Conservation (phyloP, 2,329 filamentous ascomycete species). For the Ceratocystiopsis minuta region DNA sequence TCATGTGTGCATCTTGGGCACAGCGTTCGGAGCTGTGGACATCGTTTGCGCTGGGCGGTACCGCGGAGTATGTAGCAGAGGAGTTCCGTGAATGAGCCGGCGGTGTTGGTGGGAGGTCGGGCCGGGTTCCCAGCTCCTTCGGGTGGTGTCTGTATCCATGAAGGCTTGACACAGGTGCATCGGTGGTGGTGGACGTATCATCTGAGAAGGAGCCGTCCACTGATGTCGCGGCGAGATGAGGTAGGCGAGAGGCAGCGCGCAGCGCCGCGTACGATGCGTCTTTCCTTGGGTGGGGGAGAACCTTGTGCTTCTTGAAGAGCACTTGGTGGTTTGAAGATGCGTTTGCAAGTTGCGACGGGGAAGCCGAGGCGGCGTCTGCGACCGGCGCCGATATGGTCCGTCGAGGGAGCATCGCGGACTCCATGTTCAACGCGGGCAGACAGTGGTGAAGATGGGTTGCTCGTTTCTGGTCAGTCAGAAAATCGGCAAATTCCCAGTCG, state of each 20-base stretch:
- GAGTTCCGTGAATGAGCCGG: slow-evolving; percentile 41
- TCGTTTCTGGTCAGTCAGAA: no score
- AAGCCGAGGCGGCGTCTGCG: neutral
- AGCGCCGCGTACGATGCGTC: slow-evolving; percentile 7
- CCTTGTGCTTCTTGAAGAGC: slow-evolving; percentile 21
- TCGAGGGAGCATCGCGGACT: slow-evolving; percentile 1
- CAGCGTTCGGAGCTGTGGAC: slow-evolving; percentile 21
- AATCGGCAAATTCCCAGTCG: no score
- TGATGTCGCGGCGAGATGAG: no score
- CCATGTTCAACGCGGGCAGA: no score
- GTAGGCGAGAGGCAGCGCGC: no score
- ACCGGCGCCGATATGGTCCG: neutral
- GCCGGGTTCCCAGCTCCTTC: slow-evolving; percentile 24
- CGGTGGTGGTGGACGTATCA: slow-evolving; percentile 10
- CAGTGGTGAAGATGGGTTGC: no score
- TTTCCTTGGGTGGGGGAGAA: slow-evolving; percentile 20
- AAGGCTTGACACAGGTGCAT: slow-evolving; percentile 19
- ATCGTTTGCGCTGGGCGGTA: slow-evolving; percentile 23
- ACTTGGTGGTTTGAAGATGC: slow-evolving; percentile 4
- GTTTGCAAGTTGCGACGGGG: no score
- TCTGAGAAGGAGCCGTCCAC: slow-evolving; percentile 9
- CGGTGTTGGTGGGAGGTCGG: slow-evolving; percentile 42
- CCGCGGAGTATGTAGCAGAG: slow-evolving; percentile 29
- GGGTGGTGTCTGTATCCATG: slow-evolving; percentile 24
- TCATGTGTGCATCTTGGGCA: slow-evolving; percentile 19